Evolutionary conservation across 176 grass and related monocot genomes (phyloP).

Genomic region (Oryza longistaminata): DNA sequence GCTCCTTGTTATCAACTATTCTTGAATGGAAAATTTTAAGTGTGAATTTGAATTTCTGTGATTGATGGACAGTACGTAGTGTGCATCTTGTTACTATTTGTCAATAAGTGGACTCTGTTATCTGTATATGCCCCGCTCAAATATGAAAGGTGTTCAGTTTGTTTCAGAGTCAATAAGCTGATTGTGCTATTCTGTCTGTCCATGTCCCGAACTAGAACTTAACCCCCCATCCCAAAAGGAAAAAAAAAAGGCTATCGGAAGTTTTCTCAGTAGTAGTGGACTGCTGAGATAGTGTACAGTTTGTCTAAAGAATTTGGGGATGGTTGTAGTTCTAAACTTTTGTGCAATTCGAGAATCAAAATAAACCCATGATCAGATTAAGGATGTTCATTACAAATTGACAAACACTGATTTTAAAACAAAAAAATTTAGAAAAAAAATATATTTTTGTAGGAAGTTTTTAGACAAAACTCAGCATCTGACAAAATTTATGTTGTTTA

Average conservation of each 20-base stretch:
- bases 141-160: slow-evolving; percentile 22
- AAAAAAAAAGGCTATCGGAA: no score
- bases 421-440: no score
- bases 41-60: background rate
- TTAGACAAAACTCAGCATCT: no score
- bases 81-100: background rate
- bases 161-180: background rate
- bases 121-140: background rate
- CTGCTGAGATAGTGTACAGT: background rate
- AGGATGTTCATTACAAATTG: background rate
- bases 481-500: no score
- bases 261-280: no score
- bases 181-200: background rate
- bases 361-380: background rate
- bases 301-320: no score
- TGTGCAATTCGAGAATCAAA: background rate
- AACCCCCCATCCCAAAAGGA: no score
- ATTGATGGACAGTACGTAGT: background rate
- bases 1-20: background rate
- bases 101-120: slow-evolving; percentile 1
- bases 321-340: background rate
- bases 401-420: no score
- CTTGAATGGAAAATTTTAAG: background rate
- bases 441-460: no score
- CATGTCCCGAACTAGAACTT: background rate